A percentile compares a stretch with the other conserved stretches of the same genome.
Conservation (phyloP, 768 basidiomycete genomes). For the Xerocomellus amylosporus region DNA sequence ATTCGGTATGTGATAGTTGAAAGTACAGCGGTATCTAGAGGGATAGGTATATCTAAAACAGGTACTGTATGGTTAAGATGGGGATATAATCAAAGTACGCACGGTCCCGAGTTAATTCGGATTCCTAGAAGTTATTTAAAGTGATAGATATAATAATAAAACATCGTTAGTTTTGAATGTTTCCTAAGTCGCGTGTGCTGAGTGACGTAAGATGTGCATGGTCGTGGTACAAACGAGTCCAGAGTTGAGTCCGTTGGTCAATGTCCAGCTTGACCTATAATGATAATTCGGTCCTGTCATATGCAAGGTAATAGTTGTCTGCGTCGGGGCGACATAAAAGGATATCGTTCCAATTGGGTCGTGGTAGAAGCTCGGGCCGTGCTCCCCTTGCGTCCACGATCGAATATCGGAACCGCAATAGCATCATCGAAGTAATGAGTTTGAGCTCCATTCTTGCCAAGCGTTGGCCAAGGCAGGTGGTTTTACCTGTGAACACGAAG, state of each 20-base stretch:
- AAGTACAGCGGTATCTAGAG: constrained; percentile 13
- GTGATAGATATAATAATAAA: constrained; percentile 24
- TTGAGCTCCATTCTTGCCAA: constrained; percentile 75
- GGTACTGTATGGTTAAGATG: neutral
- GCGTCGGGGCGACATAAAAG: constrained; percentile 61
- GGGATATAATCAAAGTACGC: constrained; percentile 7
- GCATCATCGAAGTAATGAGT: constrained; percentile 62
- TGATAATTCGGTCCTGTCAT: constrained; percentile 25
- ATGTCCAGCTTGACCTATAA: constrained; percentile 28
- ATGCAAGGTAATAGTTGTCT: constrained; percentile 53
- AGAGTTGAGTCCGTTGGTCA: constrained; percentile 19
- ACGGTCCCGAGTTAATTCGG: constrained; percentile 16
- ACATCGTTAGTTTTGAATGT: neutral
- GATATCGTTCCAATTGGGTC: constrained; percentile 78
- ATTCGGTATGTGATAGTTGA: constrained; percentile 9
- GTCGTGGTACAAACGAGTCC: constrained; percentile 11
- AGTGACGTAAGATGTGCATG: constrained; percentile 13
- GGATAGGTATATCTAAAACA: constrained; percentile 10
- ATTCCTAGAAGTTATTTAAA: constrained; percentile 14
- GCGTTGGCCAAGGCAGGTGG: constrained; percentile 68
- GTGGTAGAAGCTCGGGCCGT: constrained; percentile 44
- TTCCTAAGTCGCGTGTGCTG: constrained; percentile 3
- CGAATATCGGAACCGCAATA: constrained; percentile 59
- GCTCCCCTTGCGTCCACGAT: constrained; percentile 55
- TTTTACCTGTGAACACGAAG: constrained; percentile 50